A percentile compares a stretch with the other conserved stretches of the same genome.
Conservation (phyloP, 371 early-diverging fungal species). For the Parasitella parasitica region DNA sequence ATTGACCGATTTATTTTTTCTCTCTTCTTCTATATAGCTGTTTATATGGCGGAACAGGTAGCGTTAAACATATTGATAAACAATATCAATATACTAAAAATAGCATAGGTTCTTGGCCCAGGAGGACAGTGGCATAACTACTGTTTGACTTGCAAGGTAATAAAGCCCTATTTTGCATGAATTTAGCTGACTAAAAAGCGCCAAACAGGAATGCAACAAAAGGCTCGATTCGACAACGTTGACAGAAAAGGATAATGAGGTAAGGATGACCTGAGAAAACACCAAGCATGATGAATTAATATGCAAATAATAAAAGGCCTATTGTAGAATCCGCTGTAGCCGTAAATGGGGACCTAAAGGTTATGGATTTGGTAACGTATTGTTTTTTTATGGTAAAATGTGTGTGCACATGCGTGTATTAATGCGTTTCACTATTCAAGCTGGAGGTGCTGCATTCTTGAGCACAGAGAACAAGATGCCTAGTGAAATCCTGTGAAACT, state of each 20-base stretch:
- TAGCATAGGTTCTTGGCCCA: constrained; percentile 39
- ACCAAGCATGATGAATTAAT: not conserved
- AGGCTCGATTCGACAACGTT: constrained; percentile 47
- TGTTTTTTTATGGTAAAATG: not conserved
- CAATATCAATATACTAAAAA: not conserved
- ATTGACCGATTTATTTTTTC: no score
- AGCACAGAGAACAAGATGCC: constrained; percentile 50
- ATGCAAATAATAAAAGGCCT: constrained; percentile 31
- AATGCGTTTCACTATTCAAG: constrained; percentile 6
- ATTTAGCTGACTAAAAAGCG: not conserved
- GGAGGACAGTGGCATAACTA: constrained; percentile 43
- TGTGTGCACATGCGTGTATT: not conserved
- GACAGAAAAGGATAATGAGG: constrained; percentile 45
- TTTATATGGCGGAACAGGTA: constrained; percentile 56
- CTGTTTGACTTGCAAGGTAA: constrained; percentile 49
- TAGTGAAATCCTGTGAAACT: constrained; percentile 27
- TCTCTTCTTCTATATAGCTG: constrained; percentile 35
- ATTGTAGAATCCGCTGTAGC: constrained; percentile 47
- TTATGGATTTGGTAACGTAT: constrained; percentile 46
- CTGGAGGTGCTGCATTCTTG: constrained; percentile 51
- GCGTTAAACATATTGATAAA: not conserved
- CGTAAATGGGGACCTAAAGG: constrained; percentile 57
- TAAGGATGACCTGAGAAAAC: not conserved
- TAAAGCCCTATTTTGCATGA: not conserved
- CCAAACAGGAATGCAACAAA: constrained; percentile 46